Percentiles rank a stretch among this genome's conserved stretches.
Conservation (phyloP, 2,329 filamentous ascomycete genomes). For the Tolypocladium tundrense region DNA sequence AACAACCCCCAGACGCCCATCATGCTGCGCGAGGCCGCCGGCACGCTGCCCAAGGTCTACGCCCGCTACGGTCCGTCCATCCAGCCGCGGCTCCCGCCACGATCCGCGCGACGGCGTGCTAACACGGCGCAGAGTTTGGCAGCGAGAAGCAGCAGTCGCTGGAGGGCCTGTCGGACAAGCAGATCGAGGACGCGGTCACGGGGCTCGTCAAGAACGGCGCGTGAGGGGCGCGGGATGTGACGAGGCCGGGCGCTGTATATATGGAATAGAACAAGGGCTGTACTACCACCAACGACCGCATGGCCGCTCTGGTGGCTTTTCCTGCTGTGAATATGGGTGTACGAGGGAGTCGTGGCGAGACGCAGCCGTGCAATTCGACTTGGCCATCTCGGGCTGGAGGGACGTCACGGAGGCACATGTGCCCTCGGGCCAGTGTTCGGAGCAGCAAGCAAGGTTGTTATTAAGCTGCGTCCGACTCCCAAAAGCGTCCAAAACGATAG, state of each 20-base stretch:
- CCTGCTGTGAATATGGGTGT: background rate
- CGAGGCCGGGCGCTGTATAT: background rate
- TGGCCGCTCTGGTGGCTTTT: too few relatives aligned
- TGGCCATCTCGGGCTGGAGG: background rate
- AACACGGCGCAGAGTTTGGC: slow-evolving; percentile 35
- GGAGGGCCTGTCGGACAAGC: slow-evolving; percentile 49
- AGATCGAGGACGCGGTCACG: slow-evolving; percentile 49
- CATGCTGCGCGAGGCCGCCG: slow-evolving; percentile 83
- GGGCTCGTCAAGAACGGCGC: slow-evolving; percentile 35
- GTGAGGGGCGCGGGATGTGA: background rate
- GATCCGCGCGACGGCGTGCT: slow-evolving; percentile 3
- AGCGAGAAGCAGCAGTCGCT: slow-evolving; percentile 47
- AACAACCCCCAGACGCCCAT: slow-evolving; percentile 93
- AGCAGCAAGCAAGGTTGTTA: background rate
- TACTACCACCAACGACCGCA: background rate
- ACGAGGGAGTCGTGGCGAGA: too few relatives aligned
- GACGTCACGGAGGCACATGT: background rate
- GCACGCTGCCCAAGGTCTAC: slow-evolving; percentile 76
- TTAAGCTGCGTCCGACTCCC: background rate
- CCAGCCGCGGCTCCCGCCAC: too few relatives aligned
- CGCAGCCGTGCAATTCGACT: background rate
- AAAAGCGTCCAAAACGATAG: background rate
- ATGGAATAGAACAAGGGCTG: background rate
- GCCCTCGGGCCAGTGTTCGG: background rate
- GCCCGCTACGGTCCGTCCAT: slow-evolving; percentile 70